These are phyloP conservation scores for Pythium sp. DNA, from an alignment of 352 stramenopile genomes.

Conservation along the genomic window DNA sequence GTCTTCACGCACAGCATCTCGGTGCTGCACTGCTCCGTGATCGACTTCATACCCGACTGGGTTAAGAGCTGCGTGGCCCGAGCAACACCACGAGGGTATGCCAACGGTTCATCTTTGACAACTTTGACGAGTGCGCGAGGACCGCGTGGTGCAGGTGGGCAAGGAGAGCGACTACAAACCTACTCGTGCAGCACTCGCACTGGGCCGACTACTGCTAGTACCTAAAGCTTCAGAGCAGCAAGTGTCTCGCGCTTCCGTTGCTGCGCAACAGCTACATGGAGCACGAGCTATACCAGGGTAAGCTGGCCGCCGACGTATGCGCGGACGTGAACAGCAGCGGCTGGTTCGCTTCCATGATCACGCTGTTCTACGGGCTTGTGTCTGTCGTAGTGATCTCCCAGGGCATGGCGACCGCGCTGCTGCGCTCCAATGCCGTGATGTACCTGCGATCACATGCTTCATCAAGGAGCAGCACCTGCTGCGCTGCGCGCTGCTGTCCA, in stretches of 20 bases:
- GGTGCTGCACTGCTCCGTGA: slow-evolving; percentile 16
- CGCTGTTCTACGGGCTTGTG: slow-evolving; percentile 22
- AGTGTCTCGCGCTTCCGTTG: slow-evolving; percentile 16
- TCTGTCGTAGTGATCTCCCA: slow-evolving; percentile 23
- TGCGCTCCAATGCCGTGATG: background rate
- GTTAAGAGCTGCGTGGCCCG: slow-evolving; percentile 8
- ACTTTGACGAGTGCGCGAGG: slow-evolving; percentile 18
- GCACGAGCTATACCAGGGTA: slow-evolving; percentile 16
- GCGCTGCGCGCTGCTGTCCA: background rate
- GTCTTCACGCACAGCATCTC: too few species aligned
- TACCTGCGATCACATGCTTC: slow-evolving; percentile 17
- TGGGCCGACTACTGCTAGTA: slow-evolving; percentile 24
- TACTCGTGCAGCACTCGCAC: slow-evolving; percentile 18
- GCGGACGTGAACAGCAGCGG: slow-evolving; percentile 9
- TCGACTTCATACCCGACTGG: slow-evolving; percentile 20
- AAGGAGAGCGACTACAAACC: slow-evolving; percentile 15
- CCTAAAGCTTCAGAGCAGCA: slow-evolving; percentile 27
- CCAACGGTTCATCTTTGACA: slow-evolving; percentile 20
- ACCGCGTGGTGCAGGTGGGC: slow-evolving; percentile 14
- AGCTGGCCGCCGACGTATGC: slow-evolving; percentile 16
- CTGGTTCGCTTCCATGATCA: slow-evolving; percentile 17
- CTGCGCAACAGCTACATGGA: slow-evolving; percentile 3
- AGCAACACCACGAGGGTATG: slow-evolving; percentile 8
- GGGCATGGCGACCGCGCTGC: slow-evolving; percentile 16
- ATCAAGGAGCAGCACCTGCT: background rate